These are phyloP conservation scores for Leucocoprinus leucothites DNA, from an alignment of 768 basidiomycete genomes.

Conservation along the genomic window DNA sequence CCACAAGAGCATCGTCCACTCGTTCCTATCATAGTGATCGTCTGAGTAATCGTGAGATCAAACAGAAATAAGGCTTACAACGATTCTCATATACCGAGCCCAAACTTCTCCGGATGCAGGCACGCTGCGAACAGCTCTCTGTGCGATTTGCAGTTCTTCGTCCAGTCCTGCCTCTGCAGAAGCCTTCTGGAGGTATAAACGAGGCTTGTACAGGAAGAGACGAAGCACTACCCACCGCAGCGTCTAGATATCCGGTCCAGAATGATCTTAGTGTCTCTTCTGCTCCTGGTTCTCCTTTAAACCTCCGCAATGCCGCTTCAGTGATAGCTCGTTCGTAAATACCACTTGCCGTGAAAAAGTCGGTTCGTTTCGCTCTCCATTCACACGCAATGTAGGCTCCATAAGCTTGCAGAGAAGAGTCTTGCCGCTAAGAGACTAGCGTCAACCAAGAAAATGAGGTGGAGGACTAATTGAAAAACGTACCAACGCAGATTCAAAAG, in stretches of 20 bases:
- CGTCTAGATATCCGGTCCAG: constrained; percentile 75
- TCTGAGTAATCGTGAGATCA: neutral
- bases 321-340: constrained; percentile 76
- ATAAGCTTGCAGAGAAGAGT: constrained; percentile 56
- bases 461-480: constrained; percentile 14
- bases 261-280: constrained; percentile 60
- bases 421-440: constrained; percentile 20
- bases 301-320: constrained; percentile 62
- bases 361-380: constrained; percentile 55
- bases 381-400: constrained; percentile 63
- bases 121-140: constrained; percentile 66
- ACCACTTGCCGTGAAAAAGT: constrained; percentile 50
- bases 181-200: constrained; percentile 33
- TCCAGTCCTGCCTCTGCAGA: constrained; percentile 39
- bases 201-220: too few relatives aligned
- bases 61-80: constrained; percentile 39
- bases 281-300: constrained; percentile 48
- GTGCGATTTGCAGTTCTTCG: constrained; percentile 38
- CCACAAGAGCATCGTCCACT: constrained; percentile 2
- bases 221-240: constrained; percentile 55
- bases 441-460: neutral
- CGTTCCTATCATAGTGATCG: neutral
- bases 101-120: constrained; percentile 77
- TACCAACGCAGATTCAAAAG: constrained; percentile 60
- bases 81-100: constrained; percentile 71